Base-by-base conservation (phyloP, 2,329 filamentous ascomycete genomes). In the Akanthomyces uredinophilus region DNA sequence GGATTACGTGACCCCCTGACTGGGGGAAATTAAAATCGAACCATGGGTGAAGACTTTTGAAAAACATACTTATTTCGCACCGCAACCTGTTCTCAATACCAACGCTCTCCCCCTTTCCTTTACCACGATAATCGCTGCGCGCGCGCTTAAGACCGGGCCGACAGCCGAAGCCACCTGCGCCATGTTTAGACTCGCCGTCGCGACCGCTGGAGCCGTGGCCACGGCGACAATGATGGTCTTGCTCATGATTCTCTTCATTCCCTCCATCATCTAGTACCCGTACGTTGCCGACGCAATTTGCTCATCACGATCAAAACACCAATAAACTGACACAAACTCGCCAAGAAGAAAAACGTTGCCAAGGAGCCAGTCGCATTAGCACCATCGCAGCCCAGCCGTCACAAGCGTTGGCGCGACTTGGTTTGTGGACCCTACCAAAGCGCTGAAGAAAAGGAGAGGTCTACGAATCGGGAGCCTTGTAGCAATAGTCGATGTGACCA, bases 401-500 rank as follows among this genome's bases (percentile, higher is more conserved):
- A 24, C 7, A 13, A 18, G 54, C 11, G 24, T 27, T 11, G 24
- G 27, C 24, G 24, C 14, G 18, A 20, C 10, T 8, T 20, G 4
- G 20, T 22, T 11, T 47, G 11, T 16, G 22, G 13, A 49, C 3
- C 46, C 46, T 18, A 22, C 46, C 13, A 49, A 49, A 27, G 3
- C 29, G 11, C 10, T 49, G 20, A 49, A 10, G 37, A 39, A 35
- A 27, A 16, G 11, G 35, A 6, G 5, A 43, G 22, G 13, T 16
- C 24, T 58, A 58, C 22, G 37, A 35, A 3, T 44, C 51, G 24
- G 57, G 27, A 13, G 11, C 18, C 37, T 61, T 61, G 27, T 61
- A 61, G 18, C 59, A 61, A 49, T 61, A 61, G 43, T 61, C 59
- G 29, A 61, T 61, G 22, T 61, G 59, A 3, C 59, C 59, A 22